Evolutionary conservation across 331 rosid genomes (phyloP).

Genomic region (Pyrus hybrid): DNA sequence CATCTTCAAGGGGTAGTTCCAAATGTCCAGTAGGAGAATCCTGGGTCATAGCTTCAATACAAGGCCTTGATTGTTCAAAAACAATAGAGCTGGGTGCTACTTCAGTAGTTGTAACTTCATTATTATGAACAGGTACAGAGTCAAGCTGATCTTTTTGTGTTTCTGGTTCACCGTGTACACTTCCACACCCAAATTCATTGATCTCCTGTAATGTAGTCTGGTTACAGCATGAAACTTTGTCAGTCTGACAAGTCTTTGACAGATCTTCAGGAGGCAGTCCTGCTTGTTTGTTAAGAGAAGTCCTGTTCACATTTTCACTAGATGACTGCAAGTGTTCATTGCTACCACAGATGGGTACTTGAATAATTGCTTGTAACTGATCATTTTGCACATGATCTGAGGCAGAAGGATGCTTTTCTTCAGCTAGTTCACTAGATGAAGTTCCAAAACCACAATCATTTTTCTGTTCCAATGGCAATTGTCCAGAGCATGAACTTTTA

Average conservation of each 20-base stretch:
- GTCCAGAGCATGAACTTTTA: constrained; percentile 13
- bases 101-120: constrained; percentile 25
- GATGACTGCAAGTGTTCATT: constrained; percentile 20
- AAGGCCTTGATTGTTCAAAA: constrained; percentile 16
- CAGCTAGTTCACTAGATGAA: constrained; percentile 27
- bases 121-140: constrained; percentile 15
- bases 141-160: constrained; percentile 17
- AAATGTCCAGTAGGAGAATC: constrained; percentile 13
- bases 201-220: constrained; percentile 16
- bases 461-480: constrained; percentile 18
- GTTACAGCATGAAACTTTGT: constrained; percentile 25
- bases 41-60: constrained; percentile 15
- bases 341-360: constrained; percentile 4
- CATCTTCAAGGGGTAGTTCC: constrained; percentile 20
- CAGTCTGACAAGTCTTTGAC: constrained; percentile 22
- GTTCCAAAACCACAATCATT: constrained; percentile 19
- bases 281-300: constrained; percentile 20
- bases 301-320: constrained; percentile 16
- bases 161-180: constrained; percentile 15
- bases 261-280: constrained; percentile 20
- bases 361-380: constrained; percentile 15
- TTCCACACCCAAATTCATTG: constrained; percentile 10
- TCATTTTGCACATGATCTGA: constrained; percentile 29
- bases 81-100: constrained; percentile 15
- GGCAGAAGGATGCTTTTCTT: constrained; percentile 15